Percentiles rank a stretch among this genome's conserved stretches.
These are phyloP conservation scores for Ilyonectria sp. DNA, from an alignment of 2,329 filamentous ascomycete species.

Conservation along the genomic window DNA sequence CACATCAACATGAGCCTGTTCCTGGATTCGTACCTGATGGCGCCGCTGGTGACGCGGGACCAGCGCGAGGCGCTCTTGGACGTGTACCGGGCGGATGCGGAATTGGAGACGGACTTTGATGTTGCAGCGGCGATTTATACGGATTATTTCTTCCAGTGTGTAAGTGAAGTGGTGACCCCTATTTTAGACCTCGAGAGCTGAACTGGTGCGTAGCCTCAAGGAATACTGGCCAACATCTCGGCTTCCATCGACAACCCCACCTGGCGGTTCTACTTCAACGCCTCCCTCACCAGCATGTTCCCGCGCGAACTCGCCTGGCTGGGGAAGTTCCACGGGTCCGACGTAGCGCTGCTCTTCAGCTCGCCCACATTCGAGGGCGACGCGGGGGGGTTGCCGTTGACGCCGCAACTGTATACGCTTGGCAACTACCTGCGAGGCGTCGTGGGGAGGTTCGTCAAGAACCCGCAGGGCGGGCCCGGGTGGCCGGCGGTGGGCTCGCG, in stretches of 20 bases:
- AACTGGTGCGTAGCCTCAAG: constrained; percentile 43
- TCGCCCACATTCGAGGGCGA: constrained; percentile 35
- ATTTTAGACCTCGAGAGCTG: background rate
- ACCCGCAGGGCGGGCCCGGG: constrained; percentile 42
- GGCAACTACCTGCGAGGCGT: constrained; percentile 43
- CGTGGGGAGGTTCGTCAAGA: constrained; percentile 44
- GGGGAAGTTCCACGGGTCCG: constrained; percentile 47
- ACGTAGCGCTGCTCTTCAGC: constrained; percentile 45
- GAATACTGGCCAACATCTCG: constrained; percentile 41
- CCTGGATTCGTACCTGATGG: constrained; percentile 33
- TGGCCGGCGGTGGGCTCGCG: constrained; percentile 45
- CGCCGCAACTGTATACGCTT: constrained; percentile 42
- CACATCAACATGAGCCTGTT: constrained; percentile 42
- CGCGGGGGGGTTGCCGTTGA: constrained; percentile 16
- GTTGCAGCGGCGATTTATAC: constrained; percentile 46
- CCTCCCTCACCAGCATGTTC: constrained; percentile 41
- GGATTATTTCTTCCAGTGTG: constrained; percentile 48
- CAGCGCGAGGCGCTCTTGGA: constrained; percentile 34
- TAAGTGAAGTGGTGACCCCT: constrained; percentile 30
- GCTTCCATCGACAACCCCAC: constrained; percentile 36
- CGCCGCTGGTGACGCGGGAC: constrained; percentile 24
- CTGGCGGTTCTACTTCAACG: constrained; percentile 49
- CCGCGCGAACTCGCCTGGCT: constrained; percentile 41
- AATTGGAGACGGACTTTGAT: constrained; percentile 43
- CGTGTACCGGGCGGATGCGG: constrained; percentile 33